phyloP scores from a whole-genome alignment of 1,139 yeast species.

The Pichia sp. region DNA sequence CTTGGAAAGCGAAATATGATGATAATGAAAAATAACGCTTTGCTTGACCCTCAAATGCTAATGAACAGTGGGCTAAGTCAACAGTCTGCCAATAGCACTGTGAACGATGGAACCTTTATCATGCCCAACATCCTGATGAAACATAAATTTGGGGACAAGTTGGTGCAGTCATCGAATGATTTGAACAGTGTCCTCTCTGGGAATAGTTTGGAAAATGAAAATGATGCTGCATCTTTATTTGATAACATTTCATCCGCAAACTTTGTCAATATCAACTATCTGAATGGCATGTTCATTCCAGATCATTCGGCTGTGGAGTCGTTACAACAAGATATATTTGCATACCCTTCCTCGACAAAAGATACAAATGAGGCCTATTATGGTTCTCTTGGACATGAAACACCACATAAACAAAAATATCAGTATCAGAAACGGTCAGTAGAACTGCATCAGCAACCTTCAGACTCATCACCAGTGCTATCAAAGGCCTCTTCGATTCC shows the following conservation, averaged over 20 bases:
- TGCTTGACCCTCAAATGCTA: not conserved
- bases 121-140: constrained; percentile 26
- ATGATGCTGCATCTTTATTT: constrained; percentile 5
- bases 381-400: constrained; percentile 5
- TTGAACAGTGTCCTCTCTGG: constrained; percentile 4
- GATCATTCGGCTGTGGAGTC: constrained; percentile 17
- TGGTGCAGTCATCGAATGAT: constrained; percentile 20
- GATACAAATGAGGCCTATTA: not conserved
- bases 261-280: constrained; percentile 5
- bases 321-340: constrained; percentile 9
- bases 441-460: not conserved
- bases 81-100: constrained; percentile 2
- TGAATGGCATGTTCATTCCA: constrained; percentile 10
- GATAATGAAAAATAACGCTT: not conserved
- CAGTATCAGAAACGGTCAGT: not conserved
- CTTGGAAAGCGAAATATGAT: not conserved
- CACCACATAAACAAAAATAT: constrained; percentile 6
- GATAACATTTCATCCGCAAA: constrained; percentile 5
- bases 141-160: constrained; percentile 28
- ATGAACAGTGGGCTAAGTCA: not conserved
- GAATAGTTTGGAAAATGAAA: not conserved
- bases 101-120: constrained; percentile 20
- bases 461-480: not conserved
- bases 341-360: constrained; percentile 1
- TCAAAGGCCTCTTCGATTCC: constrained; percentile 9